A percentile compares a stretch with the other conserved stretches of the same genome.
Conservation (phyloP, 2,329 filamentous ascomycete genomes). For the Phyllosticta citriasiana region DNA sequence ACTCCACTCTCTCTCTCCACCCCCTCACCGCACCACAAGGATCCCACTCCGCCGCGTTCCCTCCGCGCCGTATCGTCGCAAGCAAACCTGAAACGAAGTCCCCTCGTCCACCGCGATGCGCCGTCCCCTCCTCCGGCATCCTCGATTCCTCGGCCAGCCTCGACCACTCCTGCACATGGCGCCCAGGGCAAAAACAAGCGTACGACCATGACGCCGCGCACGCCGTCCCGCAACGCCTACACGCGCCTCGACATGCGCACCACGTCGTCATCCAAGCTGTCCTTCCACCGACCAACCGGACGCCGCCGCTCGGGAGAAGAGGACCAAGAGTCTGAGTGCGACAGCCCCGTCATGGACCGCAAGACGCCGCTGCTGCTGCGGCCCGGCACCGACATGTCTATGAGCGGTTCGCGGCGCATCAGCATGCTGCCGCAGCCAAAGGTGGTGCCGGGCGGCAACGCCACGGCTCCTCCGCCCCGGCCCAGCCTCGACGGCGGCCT, state of each 20-base stretch:
- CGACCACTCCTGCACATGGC: slow-evolving; percentile 18
- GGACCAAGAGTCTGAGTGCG: background rate
- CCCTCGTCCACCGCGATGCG: slow-evolving; percentile 20
- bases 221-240: slow-evolving; percentile 5
- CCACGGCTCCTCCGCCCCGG: background rate
- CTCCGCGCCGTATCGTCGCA: slow-evolving; percentile 22
- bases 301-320: background rate
- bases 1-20: slow-evolving; percentile 26
- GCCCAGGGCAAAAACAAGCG: slow-evolving; percentile 9
- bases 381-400: slow-evolving; percentile 1
- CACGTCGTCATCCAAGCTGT: background rate
- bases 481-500: slow-evolving; percentile 5
- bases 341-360: slow-evolving; percentile 3
- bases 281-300: background rate
- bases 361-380: slow-evolving; percentile 3
- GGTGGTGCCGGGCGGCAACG: background rate
- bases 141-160: slow-evolving; percentile 15
- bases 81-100: slow-evolving; percentile 17
- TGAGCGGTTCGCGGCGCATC: background rate
- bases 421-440: slow-evolving; percentile 7
- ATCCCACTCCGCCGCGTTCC: slow-evolving; percentile 13
- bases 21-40: slow-evolving; percentile 24
- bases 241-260: slow-evolving; percentile 3
- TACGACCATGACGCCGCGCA: background rate
- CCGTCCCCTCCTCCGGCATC: slow-evolving; percentile 18